Base-by-base conservation (phyloP, 2,329 filamentous ascomycete species). In the Monosporascus sp. region DNA sequence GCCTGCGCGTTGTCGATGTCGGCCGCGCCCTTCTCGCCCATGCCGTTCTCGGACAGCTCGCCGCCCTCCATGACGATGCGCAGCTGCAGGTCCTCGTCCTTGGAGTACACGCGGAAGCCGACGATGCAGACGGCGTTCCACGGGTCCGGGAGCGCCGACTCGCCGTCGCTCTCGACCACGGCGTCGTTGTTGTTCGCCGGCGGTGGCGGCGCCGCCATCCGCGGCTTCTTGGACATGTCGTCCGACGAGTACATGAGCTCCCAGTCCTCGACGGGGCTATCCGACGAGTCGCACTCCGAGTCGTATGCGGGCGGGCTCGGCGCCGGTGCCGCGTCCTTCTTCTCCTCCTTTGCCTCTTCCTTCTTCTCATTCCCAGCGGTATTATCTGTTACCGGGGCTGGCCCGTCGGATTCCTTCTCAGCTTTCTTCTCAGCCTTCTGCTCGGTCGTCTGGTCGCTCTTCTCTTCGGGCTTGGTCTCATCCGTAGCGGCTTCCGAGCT, bases 231-330 rank as follows among this genome's bases (percentile, higher is more conserved):
- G 0, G 76, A 73, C 66, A 81, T 77, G 60, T 85, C 81, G 57
- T 85, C 82, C 49, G 75, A 77, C 54, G 77, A 81, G 65, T 83
- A 84, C 27, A 83, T 72, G 58, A 78, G 74, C 59, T 85, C 81
- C 74, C 77, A 84, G 56, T 85, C 82, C 37, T 78, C 75, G 2
- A 85, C 73, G 0, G 83, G 83, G 7, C 80, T 83, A 45, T 84
- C 82, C 0, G 81, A 84, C 0, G 81, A 83, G 52, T 84, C 77
- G 36, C 76, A 76, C 6, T 78, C 78, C 0, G 78, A 79, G 1
- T 75, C 73, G 54, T 74, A 73, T 48, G 56, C 49, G 27, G 61
- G 60, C 9, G 60, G 55, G 22, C 56, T 46, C n/a, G 57, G 59
- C 17, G 54, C 50, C 7, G 56, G 58, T 27, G 54, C 27, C 4